phyloP scores from a whole-genome alignment of 2,329 filamentous ascomycete species.

The Ophiocordyceps robertsii region DNA sequence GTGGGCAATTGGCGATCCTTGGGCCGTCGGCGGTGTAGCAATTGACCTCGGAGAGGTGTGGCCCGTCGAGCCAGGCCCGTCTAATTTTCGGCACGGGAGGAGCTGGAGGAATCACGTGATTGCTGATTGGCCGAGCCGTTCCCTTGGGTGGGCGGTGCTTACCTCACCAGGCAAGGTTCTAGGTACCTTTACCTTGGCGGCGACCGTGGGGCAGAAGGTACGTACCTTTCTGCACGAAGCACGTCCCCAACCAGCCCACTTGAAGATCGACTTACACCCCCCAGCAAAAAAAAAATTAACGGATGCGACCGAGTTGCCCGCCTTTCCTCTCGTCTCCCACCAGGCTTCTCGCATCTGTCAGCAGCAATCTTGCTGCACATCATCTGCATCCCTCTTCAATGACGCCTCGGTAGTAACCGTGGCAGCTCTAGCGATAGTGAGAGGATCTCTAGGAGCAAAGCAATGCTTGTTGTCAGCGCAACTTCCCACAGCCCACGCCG shows the following conservation, averaged over 20 bases:
- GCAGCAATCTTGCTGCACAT: no score
- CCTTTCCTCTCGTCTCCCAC: slow-evolving; percentile 1
- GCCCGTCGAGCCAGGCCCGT: slow-evolving; percentile 27
- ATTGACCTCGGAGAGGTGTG: slow-evolving; percentile 26
- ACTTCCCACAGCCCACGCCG: slow-evolving; percentile 6
- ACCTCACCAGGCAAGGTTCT: no score
- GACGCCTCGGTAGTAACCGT: slow-evolving; percentile 54
- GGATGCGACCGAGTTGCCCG: neutral
- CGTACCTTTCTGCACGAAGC: neutral
- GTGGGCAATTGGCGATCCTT: slow-evolving; percentile 39
- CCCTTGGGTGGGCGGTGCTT: neutral
- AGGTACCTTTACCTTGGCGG: neutral
- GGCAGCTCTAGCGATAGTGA: slow-evolving; percentile 66
- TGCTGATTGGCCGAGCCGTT: slow-evolving; percentile 1
- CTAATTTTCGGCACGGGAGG: slow-evolving; percentile 27
- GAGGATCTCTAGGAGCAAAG: slow-evolving; percentile 63
- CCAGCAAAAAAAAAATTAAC: slow-evolving; percentile 4
- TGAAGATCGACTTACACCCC: slow-evolving; percentile 6
- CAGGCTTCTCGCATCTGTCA: neutral
- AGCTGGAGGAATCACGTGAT: slow-evolving; percentile 24
- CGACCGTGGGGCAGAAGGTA: neutral
- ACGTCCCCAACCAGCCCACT: slow-evolving; percentile 5
- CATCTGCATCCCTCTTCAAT: slow-evolving; percentile 27
- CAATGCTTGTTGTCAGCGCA: slow-evolving; percentile 38
- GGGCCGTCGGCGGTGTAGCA: slow-evolving; percentile 26